Evolutionary conservation across 2,329 filamentous ascomycete species (phyloP).

Genomic region (Lachnellula occidentalis): DNA sequence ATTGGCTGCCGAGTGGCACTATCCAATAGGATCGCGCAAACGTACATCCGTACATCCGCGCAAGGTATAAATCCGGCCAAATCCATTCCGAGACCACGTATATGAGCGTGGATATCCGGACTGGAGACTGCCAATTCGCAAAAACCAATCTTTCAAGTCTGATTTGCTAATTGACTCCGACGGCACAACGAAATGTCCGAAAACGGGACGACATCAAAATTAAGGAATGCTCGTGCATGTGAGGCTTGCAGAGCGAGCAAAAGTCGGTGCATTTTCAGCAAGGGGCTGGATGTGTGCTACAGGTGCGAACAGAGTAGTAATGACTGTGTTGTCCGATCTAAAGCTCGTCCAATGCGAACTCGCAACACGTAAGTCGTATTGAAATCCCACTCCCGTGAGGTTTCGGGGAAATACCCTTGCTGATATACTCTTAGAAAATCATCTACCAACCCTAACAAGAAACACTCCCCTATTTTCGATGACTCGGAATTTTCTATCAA

Average conservation of each 20-base stretch:
- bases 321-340: conserved; percentile 24
- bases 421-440: conserved; percentile 7
- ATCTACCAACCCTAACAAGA: conserved; percentile 2
- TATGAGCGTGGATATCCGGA: background rate
- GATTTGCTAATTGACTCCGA: background rate
- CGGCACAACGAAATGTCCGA: background rate
- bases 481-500: conserved; percentile 22
- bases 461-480: background rate
- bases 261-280: conserved; percentile 24
- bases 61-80: background rate
- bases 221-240: conserved; percentile 29
- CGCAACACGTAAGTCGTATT: conserved; percentile 13
- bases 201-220: conserved; percentile 6
- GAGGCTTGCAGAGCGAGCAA: conserved; percentile 28
- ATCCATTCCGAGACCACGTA: background rate
- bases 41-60: background rate
- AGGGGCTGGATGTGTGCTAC: conserved; percentile 19
- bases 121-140: background rate
- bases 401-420: background rate
- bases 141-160: background rate
- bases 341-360: conserved; percentile 26
- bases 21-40: background rate
- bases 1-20: background rate
- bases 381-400: background rate
- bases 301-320: conserved; percentile 24